Evolutionary conservation across 2,329 filamentous ascomycete genomes (phyloP).

Genomic region (Beauveria pseudobassiana): DNA sequence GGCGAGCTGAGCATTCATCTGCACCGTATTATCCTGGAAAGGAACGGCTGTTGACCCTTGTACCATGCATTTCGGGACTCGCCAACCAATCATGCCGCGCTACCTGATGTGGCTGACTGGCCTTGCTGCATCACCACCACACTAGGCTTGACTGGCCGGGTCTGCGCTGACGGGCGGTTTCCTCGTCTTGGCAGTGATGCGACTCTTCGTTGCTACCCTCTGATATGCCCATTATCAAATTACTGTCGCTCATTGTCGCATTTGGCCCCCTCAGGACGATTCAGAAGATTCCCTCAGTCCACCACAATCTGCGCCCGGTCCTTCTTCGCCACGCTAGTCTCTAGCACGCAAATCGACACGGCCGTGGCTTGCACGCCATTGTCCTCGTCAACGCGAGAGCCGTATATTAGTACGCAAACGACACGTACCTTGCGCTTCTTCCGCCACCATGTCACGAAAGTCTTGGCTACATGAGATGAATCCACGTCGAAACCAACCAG

Average conservation of each 20-base stretch:
- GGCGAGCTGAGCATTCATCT: conserved; percentile 8
- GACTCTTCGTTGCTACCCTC: not conserved
- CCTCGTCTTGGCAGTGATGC: not conserved
- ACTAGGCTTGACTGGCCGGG: conserved; percentile 3
- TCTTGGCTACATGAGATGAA: not conserved
- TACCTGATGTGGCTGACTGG: not conserved
- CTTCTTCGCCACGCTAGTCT: not conserved
- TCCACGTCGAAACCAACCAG: not conserved
- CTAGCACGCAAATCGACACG: not conserved
- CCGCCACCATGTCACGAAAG: not conserved
- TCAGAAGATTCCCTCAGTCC: too few relatives aligned
- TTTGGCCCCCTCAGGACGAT: not conserved
- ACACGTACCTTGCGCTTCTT: not conserved
- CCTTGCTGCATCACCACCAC: not conserved
- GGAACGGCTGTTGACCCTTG: not conserved
- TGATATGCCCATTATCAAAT: not conserved
- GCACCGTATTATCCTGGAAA: conserved; percentile 1
- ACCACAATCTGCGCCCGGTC: not conserved
- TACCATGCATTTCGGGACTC: conserved; percentile 8
- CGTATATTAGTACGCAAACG: not conserved
- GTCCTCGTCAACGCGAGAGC: not conserved
- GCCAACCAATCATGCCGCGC: conserved; percentile 4
- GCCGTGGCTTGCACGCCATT: not conserved
- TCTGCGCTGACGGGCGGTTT: conserved; percentile 7
- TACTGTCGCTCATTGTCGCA: not conserved